A percentile compares a stretch with the other conserved stretches of the same genome.
Conservation (phyloP, 352 stramenopile genomes). For the Phytophthora pinifolia region DNA sequence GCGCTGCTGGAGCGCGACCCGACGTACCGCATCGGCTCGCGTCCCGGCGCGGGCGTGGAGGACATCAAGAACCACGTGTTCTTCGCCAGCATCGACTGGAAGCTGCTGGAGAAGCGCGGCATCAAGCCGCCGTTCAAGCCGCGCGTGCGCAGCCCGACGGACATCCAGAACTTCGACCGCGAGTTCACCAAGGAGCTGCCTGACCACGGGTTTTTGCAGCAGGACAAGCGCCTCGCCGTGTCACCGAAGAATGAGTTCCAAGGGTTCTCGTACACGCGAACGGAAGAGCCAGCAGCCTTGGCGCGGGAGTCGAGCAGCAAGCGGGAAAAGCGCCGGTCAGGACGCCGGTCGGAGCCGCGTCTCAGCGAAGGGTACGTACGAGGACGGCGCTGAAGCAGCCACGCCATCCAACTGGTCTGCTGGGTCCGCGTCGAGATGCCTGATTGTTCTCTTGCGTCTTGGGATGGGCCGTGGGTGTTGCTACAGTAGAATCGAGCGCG, state of each 20-base stretch:
- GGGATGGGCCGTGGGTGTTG: slow-evolving; percentile 24
- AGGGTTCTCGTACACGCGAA: slow-evolving; percentile 79
- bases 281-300: slow-evolving; percentile 20
- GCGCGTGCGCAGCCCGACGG: slow-evolving; percentile 70
- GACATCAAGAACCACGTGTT: slow-evolving; percentile 85
- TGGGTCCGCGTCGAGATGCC: slow-evolving; percentile 22
- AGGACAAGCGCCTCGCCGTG: slow-evolving; percentile 69
- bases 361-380: slow-evolving; percentile 42
- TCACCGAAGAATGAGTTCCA: slow-evolving; percentile 88
- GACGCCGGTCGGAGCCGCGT: slow-evolving; percentile 30
- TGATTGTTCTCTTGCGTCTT: slow-evolving; percentile 37
- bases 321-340: slow-evolving; percentile 34
- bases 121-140: slow-evolving; percentile 89
- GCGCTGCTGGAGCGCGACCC: slow-evolving; percentile 75
- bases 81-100: slow-evolving; percentile 82
- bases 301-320: slow-evolving; percentile 32
- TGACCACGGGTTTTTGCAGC: slow-evolving; percentile 77
- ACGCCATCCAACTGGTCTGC: slow-evolving; percentile 18
- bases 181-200: slow-evolving; percentile 86
- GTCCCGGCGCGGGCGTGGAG: slow-evolving; percentile 58
- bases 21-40: slow-evolving; percentile 68
- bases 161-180: slow-evolving; percentile 90
- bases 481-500: slow-evolving; percentile 28
- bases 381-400: slow-evolving; percentile 32
- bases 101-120: slow-evolving; percentile 56